Conservation (phyloP, 164 flowering plant genomes). For the Akebia trifoliata region DNA sequence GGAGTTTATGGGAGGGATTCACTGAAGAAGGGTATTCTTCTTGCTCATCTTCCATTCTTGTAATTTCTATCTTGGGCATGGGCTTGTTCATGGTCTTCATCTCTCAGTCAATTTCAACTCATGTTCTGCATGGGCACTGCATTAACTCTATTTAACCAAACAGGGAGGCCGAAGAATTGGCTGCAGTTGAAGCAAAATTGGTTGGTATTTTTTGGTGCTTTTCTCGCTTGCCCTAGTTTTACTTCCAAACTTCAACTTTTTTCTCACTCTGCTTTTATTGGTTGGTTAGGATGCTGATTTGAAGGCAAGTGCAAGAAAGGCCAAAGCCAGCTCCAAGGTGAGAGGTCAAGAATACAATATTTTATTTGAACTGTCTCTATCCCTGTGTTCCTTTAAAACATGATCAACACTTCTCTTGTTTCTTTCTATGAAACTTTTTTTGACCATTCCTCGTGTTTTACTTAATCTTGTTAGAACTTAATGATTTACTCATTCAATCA, state of each 20-base stretch:
- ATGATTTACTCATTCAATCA: no score
- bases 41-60: slow-evolving; percentile 1
- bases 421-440: neutral
- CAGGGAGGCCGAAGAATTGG: slow-evolving; percentile 83
- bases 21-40: slow-evolving; percentile 55
- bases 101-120: neutral
- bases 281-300: slow-evolving; percentile 62
- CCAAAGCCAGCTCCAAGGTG: slow-evolving; percentile 59
- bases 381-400: neutral
- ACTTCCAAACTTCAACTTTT: neutral
- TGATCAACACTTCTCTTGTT: neutral
- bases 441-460: no score
- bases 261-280: slow-evolving; percentile 8
- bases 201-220: slow-evolving; percentile 30
- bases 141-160: slow-evolving; percentile 13
- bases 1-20: slow-evolving; percentile 93
- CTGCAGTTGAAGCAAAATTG: slow-evolving; percentile 93
- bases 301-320: slow-evolving; percentile 37
- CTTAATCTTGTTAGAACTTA: no score
- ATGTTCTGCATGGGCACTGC: slow-evolving; percentile 6
- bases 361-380: neutral
- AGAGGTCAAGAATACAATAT: slow-evolving; percentile 8
- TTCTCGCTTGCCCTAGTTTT: slow-evolving; percentile 1
- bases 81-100: neutral
- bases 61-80: neutral